Conservation (phyloP, 2,329 filamentous ascomycete species). For the Chrysosporium queenslandicum region DNA sequence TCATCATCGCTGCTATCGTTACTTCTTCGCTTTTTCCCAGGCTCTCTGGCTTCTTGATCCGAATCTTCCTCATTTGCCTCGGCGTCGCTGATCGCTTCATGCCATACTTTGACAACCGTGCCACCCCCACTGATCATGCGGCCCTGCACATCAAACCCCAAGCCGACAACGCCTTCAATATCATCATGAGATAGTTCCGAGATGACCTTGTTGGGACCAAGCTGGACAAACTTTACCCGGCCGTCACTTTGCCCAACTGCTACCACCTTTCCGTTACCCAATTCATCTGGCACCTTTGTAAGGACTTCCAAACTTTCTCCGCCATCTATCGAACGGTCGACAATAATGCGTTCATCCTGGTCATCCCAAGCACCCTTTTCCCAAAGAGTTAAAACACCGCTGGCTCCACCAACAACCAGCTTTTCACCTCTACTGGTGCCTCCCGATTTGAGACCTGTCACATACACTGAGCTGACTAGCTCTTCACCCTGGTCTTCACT, state of each 20-base stretch:
- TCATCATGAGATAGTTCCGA: conserved; percentile 67
- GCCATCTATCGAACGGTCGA: conserved; percentile 52
- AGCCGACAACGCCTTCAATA: conserved; percentile 68
- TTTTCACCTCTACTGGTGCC: conserved; percentile 61
- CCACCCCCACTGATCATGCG: conserved; percentile 87
- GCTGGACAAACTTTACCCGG: conserved; percentile 62
- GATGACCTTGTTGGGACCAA: conserved; percentile 63
- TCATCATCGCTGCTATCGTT: conserved; percentile 23
- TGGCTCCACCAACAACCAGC: conserved; percentile 65
- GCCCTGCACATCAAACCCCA: conserved; percentile 76
- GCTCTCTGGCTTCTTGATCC: conserved; percentile 38
- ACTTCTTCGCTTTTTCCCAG: conserved; percentile 26
- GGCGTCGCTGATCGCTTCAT: conserved; percentile 51
- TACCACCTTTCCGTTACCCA: conserved; percentile 55
- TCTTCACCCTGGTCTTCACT: conserved; percentile 96
- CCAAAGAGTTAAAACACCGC: conserved; percentile 82
- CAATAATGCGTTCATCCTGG: conserved; percentile 76
- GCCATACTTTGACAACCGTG: conserved; percentile 79
- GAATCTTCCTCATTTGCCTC: too few relatives aligned
- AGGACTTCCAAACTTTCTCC: conserved; percentile 77
- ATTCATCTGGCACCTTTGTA: conserved; percentile 57
- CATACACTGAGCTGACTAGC: conserved; percentile 67
- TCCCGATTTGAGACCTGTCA: conserved; percentile 61
- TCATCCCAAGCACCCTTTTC: conserved; percentile 93
- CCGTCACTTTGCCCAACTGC: conserved; percentile 77